Base-by-base conservation (phyloP, 495 filamentous ascomycete genomes). In the Talaromyces proteolyticus region DNA sequence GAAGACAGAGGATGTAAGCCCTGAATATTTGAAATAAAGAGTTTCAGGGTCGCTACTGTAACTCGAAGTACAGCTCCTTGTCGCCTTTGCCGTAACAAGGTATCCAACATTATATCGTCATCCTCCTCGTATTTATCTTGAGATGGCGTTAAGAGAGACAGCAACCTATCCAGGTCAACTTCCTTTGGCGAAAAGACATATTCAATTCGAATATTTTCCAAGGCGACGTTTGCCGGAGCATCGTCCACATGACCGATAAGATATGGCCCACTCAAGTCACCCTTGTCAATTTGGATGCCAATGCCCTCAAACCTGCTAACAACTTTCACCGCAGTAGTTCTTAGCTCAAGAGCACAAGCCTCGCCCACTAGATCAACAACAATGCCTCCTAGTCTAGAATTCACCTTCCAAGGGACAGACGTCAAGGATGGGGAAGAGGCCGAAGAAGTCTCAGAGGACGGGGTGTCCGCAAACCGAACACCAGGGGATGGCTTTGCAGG, bases 51-150 rank as follows among this genome's bases (percentile, higher is more conserved):
- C n/a, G 76, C 77, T 17, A 93, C 64, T 4, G 77, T 82, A 19
- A 86, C 61, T 34, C 88, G 84, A 40, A 95, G 75, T 16, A 96
- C 86, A n/a, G 85, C 79, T 2, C 92, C 94, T 62, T 96, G 91
- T 57, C 82, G 80, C 47, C 94, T 74, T 64, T 99, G 94, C n/a
- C 88, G 78, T 19, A 97, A 69, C 2, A 99, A 75, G 0, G 87
- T 96, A 52, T 97, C 93, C 10, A 97, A 75, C 70, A 99, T 81
- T 51, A 99, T 95, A 59, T 96, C 94, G 57, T 96, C 91, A 53
- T 91, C 87, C 41, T 87, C 80, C 49, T 94, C 91, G 58, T 94
- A 96, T 54, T 89, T 91, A 64, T 93, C 81, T 53, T 89, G 91
- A 2, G 91, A 95, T 0, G 94, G 94, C 8, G 87, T 95, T 40